These are phyloP conservation scores for Boletus rex-veris DNA, from an alignment of 768 basidiomycete species.

Conservation along the genomic window DNA sequence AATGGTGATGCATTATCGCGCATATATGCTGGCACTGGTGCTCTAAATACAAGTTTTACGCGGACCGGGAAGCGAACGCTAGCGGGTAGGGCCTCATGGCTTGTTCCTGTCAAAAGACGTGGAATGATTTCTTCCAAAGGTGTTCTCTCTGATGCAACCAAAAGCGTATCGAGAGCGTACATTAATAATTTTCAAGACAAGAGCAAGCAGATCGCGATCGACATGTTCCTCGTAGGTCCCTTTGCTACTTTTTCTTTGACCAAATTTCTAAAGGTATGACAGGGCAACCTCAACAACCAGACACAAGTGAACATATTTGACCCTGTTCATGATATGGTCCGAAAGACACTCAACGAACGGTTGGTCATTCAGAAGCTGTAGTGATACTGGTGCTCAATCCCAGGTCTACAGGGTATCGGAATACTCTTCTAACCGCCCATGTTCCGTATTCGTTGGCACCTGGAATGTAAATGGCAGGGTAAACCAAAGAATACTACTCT, in stretches of 20 bases:
- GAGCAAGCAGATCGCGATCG: conserved; percentile 90
- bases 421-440: conserved; percentile 75
- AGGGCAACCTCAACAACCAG: conserved; percentile 94
- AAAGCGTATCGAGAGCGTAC: conserved; percentile 92
- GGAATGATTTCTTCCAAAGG: conserved; percentile 41
- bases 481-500: conserved; percentile 20
- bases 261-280: not conserved
- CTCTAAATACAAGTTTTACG: conserved; percentile 95
- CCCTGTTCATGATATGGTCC: conserved; percentile 87
- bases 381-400: not conserved
- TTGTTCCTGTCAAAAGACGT: not conserved
- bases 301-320: conserved; percentile 88
- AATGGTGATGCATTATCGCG: conserved; percentile 90
- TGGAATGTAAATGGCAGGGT: conserved; percentile 96
- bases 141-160: conserved; percentile 92
- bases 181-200: conserved; percentile 98
- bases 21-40: conserved; percentile 92
- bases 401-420: conserved; percentile 56
- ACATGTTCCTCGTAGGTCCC: conserved; percentile 80
- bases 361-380: conserved; percentile 25
- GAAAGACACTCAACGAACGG: conserved; percentile 67
- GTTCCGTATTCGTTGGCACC: conserved; percentile 81
- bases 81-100: conserved; percentile 50
- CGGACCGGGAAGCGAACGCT: conserved; percentile 91
- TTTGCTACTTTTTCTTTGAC: conserved; percentile 1